Conservation (phyloP, 192 early-diverging fungal genomes). For the Backusella mclennaniae region DNA sequence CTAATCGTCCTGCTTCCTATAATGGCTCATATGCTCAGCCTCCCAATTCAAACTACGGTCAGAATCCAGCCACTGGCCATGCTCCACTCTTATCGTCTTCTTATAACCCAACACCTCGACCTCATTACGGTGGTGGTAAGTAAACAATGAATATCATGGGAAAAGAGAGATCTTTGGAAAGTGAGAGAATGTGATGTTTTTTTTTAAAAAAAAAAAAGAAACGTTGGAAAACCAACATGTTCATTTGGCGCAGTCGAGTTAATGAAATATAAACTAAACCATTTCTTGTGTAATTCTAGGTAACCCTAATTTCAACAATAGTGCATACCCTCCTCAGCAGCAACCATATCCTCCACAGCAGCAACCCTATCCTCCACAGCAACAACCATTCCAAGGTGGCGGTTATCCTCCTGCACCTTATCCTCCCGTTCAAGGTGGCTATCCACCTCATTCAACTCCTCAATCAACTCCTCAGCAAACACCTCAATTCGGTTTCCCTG, state of each 20-base stretch:
- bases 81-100: constrained; percentile 19
- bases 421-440: not conserved
- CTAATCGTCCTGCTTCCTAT: constrained; percentile 20
- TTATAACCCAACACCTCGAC: constrained; percentile 7
- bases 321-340: not conserved
- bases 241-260: not conserved
- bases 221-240: not conserved
- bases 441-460: not conserved
- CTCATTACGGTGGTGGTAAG: not conserved
- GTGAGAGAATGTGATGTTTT: not conserved
- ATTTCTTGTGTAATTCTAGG: not conserved
- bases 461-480: not conserved
- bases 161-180: not conserved
- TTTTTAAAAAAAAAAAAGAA: not conserved
- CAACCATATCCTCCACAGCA: not conserved
- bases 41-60: constrained; percentile 8
- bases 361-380: not conserved
- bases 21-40: not conserved
- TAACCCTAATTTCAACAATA: not conserved
- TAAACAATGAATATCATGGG: not conserved
- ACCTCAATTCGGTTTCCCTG: not conserved
- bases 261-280: not conserved
- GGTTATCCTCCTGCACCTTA: not conserved
- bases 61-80: not conserved
- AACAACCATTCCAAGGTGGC: not conserved